Percentiles rank a stretch among this genome's conserved stretches.
Conservation (phyloP, 148 eudicot genomes). For the Beta vulgaris region DNA sequence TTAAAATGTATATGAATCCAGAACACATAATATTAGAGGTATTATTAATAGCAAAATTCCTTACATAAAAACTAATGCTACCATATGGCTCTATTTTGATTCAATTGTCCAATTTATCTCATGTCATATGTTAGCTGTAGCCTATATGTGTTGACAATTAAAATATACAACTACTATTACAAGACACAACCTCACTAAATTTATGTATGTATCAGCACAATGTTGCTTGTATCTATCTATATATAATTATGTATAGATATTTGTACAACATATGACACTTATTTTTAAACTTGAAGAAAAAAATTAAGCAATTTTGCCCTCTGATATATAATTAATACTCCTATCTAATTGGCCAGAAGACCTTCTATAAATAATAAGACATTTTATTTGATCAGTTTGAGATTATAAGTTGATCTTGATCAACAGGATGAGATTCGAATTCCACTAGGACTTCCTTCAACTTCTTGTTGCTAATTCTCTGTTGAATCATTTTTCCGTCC, state of each 20-base stretch:
- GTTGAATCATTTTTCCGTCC: slow-evolving; percentile 41
- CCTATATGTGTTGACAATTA: neutral
- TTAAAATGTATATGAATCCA: no score
- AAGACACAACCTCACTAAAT: neutral
- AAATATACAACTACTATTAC: neutral
- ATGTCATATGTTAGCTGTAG: neutral
- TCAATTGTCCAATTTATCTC: neutral
- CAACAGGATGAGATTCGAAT: slow-evolving; percentile 33
- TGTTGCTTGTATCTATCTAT: neutral
- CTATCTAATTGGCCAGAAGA: neutral
- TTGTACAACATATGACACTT: slow-evolving; percentile 12
- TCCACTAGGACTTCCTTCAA: slow-evolving; percentile 49
- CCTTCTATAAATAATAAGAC: neutral
- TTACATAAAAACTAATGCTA: neutral
- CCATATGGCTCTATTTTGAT: neutral
- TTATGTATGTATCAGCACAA: neutral
- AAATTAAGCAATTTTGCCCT: slow-evolving; percentile 11
- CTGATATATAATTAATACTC: neutral
- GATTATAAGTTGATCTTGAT: slow-evolving; percentile 20
- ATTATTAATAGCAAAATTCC: no score
- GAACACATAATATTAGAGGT: no score
- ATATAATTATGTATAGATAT: neutral
- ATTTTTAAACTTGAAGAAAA: slow-evolving; percentile 12
- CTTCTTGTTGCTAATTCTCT: slow-evolving; percentile 60
- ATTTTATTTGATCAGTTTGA: neutral